These are phyloP conservation scores for Jackrogersella minutella DNA, from an alignment of 495 filamentous ascomycete genomes.

Conservation along the genomic window DNA sequence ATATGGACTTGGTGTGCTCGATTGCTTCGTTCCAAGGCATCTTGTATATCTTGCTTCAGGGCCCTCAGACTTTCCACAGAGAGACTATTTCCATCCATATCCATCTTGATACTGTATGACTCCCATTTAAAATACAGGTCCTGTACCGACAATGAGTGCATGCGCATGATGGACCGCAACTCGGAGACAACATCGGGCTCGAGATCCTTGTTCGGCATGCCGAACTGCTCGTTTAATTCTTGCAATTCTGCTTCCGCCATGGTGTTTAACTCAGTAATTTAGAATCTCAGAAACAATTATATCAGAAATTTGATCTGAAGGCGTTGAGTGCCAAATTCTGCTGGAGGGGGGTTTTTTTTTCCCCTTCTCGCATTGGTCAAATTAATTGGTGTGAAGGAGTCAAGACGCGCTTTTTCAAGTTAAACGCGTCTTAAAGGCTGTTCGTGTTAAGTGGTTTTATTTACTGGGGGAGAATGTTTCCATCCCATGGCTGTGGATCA, in stretches of 20 bases:
- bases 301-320: neutral
- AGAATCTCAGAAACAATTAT: neutral
- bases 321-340: neutral
- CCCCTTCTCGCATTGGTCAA: neutral
- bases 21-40: conserved; percentile 75
- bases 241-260: conserved; percentile 62
- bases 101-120: conserved; percentile 93
- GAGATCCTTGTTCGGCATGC: conserved; percentile 57
- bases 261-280: conserved; percentile 11
- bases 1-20: conserved; percentile 57
- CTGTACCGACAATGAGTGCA: conserved; percentile 77
- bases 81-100: conserved; percentile 72
- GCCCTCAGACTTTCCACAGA: conserved; percentile 71
- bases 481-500: too few relatives aligned
- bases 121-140: conserved; percentile 99
- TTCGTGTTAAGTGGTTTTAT: conserved; percentile 45
- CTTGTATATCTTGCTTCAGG: conserved; percentile 88
- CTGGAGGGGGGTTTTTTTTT: too few relatives aligned
- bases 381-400: neutral
- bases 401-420: conserved; percentile 28
- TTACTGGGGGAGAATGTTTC: neutral
- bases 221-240: conserved; percentile 77
- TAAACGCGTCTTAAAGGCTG: conserved; percentile 25
- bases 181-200: conserved; percentile 78
- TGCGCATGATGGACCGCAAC: conserved; percentile 80